Evolutionary conservation across 1,284 basidiomycete species (phyloP), one percentile per base, ranked within the genome.

Genomic region (Heliocybe sulcata): DNA sequence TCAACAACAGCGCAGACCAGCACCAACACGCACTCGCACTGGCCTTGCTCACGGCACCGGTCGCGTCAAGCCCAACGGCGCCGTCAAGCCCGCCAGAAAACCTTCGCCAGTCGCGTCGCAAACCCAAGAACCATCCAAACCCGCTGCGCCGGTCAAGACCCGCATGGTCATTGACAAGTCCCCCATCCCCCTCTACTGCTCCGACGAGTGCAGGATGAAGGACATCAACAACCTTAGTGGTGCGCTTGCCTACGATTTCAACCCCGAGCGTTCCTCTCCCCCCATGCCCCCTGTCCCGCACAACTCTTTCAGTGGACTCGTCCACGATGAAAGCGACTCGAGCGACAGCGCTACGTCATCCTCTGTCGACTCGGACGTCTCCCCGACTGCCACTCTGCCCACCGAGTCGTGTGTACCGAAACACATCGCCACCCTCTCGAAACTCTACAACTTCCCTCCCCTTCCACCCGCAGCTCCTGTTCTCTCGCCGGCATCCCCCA

Each of bases 171-270:
- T 90, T 70, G 87, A 89, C 71, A 85, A 85, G 65, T 75, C 76
- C 1, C 87, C 84, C 11, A 80, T 80, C 1, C 86, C 87, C 22
- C 77, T 90, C 58, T 91, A 90, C 70, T 91, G 87, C 70, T 90
- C 87, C 2, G 85, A 88, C 59, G 78, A 83, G 64, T 91, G 87
- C 67, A 76, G 79, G 58, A 67, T 83, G 42, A 70, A 70, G 45
- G 87, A 89, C 67, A 64, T 81, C 60, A 71, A 74, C 63, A 70
- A 69, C 60, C 64, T 62, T 45, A 67, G 72, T 38, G 70, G 71
- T 52, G 70, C 67, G 57, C 65, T 76, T 47, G 71, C 74, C 49
- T 69, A 76, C 66, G 68, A 79, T 60, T 81, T 72, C 67, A 65
- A 76, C 58, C 74, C 77, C 25, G 68, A 74, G 49, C 72, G 69